These are phyloP conservation scores for Naganishia antarctica DNA, from an alignment of 768 basidiomycete genomes.

Conservation along the genomic window DNA sequence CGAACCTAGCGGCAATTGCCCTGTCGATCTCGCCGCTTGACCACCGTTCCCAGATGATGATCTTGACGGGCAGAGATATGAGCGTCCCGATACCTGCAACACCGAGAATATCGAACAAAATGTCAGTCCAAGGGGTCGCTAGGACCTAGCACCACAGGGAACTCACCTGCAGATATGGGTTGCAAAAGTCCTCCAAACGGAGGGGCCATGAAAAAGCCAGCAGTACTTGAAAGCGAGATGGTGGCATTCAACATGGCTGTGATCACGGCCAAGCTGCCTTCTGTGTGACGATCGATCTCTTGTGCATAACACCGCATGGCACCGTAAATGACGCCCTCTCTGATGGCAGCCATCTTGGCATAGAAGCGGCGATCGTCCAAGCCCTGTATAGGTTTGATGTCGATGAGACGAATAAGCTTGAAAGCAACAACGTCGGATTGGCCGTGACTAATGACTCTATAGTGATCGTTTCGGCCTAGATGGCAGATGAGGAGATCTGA, in stretches of 20 bases:
- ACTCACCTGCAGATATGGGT: constrained; percentile 1
- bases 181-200: constrained; percentile 8
- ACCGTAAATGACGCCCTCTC: constrained; percentile 14
- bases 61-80: constrained; percentile 1
- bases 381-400: constrained; percentile 16
- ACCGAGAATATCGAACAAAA: background rate
- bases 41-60: constrained; percentile 13
- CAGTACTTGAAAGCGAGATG: constrained; percentile 9
- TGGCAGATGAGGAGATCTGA: constrained; percentile 13
- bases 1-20: constrained; percentile 17
- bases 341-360: background rate
- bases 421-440: constrained; percentile 9
- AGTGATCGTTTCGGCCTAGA: constrained; percentile 16
- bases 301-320: constrained; percentile 14
- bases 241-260: constrained; percentile 3
- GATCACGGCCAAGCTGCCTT: background rate
- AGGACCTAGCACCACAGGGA: background rate
- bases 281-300: constrained; percentile 11
- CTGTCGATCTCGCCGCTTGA: constrained; percentile 7
- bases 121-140: background rate
- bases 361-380: constrained; percentile 10
- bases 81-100: background rate
- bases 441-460: constrained; percentile 6
- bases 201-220: constrained; percentile 9
- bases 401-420: constrained; percentile 18